These are phyloP conservation scores for Rubroshorea leprosula DNA, from an alignment of 345 rosid genomes.

Conservation along the genomic window DNA sequence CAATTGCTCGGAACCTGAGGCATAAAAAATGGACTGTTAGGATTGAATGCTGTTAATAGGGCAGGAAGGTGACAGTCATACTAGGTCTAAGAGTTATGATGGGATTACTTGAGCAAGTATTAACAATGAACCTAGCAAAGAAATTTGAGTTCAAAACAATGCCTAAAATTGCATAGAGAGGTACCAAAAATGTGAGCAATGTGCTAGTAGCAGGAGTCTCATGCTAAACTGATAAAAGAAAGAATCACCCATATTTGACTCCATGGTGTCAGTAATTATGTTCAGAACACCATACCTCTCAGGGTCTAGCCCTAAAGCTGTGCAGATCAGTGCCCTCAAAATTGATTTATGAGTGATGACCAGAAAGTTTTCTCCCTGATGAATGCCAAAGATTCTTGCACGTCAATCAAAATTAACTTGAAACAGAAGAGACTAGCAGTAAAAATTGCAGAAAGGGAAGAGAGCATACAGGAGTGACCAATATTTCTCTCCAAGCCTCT, in stretches of 20 bases:
- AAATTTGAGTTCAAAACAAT: background rate
- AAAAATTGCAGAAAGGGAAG: background rate
- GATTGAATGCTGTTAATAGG: background rate
- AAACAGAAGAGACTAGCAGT: slow-evolving; percentile 3
- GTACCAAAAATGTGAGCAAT: background rate
- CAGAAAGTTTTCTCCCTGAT: slow-evolving; percentile 46
- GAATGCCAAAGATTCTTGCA: slow-evolving; percentile 9
- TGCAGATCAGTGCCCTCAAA: slow-evolving; percentile 54
- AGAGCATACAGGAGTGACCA: slow-evolving; percentile 42
- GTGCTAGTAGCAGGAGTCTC: background rate
- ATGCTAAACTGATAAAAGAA: no score
- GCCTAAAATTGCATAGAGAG: background rate
- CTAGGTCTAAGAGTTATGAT: background rate
- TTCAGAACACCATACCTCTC: slow-evolving; percentile 37
- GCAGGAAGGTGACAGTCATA: slow-evolving; percentile 3
- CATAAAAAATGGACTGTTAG: slow-evolving; percentile 7
- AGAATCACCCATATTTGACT: background rate
- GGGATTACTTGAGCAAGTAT: background rate
- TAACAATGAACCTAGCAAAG: background rate
- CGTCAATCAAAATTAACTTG: slow-evolving; percentile 14
- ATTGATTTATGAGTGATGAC: slow-evolving; percentile 68
- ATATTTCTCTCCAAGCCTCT: slow-evolving; percentile 65
- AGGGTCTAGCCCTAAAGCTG: slow-evolving; percentile 54
- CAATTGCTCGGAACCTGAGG: slow-evolving; percentile 51
- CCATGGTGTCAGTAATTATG: background rate